Evolutionary conservation across 2,329 filamentous ascomycete genomes (phyloP), one percentile per base, ranked within the genome.

Genomic region (Samsoniella hepiali): DNA sequence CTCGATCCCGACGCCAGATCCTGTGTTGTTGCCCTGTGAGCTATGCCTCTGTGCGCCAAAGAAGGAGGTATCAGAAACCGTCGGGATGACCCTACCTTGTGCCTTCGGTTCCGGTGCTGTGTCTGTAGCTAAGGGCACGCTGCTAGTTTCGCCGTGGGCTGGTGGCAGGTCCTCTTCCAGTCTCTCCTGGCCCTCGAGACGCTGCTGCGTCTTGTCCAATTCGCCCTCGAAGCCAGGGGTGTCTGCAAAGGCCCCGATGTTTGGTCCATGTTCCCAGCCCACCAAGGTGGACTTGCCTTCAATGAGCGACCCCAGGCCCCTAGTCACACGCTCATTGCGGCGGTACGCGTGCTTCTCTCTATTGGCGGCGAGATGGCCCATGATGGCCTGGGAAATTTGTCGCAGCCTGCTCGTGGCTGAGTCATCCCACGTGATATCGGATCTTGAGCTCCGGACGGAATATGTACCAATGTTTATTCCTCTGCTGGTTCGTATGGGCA

Each of bases 391-490:
- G 0, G 76, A 74, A 1, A 73, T 67, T 3, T 68, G 64, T 5
- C 69, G 67, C 36, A 77, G 58, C 10, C 68, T 66, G 0, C 67
- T 67, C 0, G 74, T 69, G 15, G 72, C 66, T 1, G 64, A 45
- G 3, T 72, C 68, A 5, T 69, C 69, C 67, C 76, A 73, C 1
- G 11, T 17, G 5, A 29, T 57, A 51, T 55, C 62, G 4, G 29
- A 58, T 42, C 58, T 67, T 22, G 47, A 56, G 45, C 68, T 65
- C 15, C 74, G 67, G 1, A 79, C 71, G 50, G 74, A 77, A 10
- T 74, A 75, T 0, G 76, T 74, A 3, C 78, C 79, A 4, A 81
- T 80, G 57, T 79, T 77, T 63, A 80, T 74, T 22, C 77, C 78
- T 3, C 71, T 67, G 0, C 67, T 72, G 0, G 76, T 76, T 0